Conservation (phyloP, 345 rosid species). For the Hibiscus tridactylites region DNA sequence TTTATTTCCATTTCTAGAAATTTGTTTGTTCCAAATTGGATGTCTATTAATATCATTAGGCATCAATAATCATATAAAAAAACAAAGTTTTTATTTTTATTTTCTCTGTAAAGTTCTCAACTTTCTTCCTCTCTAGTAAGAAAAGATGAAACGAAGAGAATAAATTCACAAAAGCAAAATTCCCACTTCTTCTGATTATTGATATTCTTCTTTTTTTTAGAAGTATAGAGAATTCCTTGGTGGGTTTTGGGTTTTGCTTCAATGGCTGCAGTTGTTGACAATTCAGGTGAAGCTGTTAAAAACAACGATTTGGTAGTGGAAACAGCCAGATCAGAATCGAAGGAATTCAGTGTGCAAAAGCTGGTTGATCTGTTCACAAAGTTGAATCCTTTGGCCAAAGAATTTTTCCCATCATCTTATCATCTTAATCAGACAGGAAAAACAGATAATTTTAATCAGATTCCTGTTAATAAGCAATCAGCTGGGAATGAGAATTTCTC, state of each 20-base stretch:
- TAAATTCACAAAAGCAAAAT: not conserved
- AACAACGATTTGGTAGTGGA: not conserved
- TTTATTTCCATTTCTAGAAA: not conserved
- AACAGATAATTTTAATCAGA: conserved; percentile 22
- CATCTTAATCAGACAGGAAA: conserved; percentile 20
- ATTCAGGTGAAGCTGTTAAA: conserved; percentile 30
- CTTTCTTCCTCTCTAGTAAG: not conserved
- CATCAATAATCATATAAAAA: not conserved
- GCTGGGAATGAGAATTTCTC: conserved; percentile 18
- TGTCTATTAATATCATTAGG: not conserved
- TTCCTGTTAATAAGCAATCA: conserved; percentile 20
- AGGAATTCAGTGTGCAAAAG: conserved; percentile 54
- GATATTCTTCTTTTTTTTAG: not conserved
- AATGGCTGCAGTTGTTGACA: conserved; percentile 75
- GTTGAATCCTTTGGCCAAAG: conserved; percentile 78
- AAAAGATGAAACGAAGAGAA: not conserved
- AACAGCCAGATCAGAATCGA: conserved; percentile 34
- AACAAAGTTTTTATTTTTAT: not conserved
- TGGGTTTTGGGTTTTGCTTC: conserved; percentile 19
- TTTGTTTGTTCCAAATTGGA: conserved; percentile 11
- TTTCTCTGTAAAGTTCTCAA: not conserved
- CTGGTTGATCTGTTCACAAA: conserved; percentile 78
- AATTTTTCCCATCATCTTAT: conserved; percentile 62
- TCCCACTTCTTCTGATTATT: not conserved
- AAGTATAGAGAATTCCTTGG: not conserved